Percentiles rank a stretch among this genome's conserved stretches.
Conservation (phyloP, 352 stramenopile genomes). For the Phytophthora quininea region DNA sequence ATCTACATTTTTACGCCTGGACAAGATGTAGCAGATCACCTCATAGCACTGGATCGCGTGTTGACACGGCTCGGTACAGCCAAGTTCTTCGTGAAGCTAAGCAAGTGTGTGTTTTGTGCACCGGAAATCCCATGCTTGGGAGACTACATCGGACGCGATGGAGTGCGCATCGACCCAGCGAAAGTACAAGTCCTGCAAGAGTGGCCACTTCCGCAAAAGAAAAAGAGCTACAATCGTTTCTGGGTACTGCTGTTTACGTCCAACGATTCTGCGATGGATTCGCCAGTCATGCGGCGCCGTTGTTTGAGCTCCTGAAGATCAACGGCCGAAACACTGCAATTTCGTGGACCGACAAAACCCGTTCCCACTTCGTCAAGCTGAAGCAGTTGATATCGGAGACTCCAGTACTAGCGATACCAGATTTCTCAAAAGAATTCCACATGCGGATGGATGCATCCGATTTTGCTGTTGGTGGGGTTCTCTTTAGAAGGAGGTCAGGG, state of each 20-base stretch:
- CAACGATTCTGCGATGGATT: conserved; percentile 19
- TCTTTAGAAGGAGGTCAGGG: background rate
- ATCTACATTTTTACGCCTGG: conserved; percentile 21
- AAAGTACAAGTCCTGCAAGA: conserved; percentile 19
- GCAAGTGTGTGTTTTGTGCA: too few relatives aligned
- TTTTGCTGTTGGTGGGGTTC: background rate
- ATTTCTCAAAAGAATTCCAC: conserved; percentile 3
- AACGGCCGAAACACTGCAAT: conserved; percentile 5
- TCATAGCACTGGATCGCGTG: conserved; percentile 12
- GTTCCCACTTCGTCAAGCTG: background rate
- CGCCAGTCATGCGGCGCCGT: too few relatives aligned
- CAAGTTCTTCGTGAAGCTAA: too few relatives aligned
- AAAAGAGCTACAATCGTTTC: conserved; percentile 14
- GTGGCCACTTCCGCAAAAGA: conserved; percentile 22
- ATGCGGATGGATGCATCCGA: background rate
- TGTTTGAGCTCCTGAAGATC: too few relatives aligned
- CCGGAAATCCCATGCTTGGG: too few relatives aligned
- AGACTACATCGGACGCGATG: too few relatives aligned
- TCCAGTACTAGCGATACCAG: conserved; percentile 5
- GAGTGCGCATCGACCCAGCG: conserved; percentile 20
- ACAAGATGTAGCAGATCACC: conserved; percentile 3
- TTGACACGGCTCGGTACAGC: conserved; percentile 7
- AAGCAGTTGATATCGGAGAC: conserved; percentile 13
- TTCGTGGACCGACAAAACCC: background rate
- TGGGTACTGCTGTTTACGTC: conserved; percentile 11